Percentiles rank a stretch among this genome's conserved stretches.
Evolutionary conservation across 1,139 yeast species (phyloP).

Genomic region (Scheffersomyces illinoinensis): DNA sequence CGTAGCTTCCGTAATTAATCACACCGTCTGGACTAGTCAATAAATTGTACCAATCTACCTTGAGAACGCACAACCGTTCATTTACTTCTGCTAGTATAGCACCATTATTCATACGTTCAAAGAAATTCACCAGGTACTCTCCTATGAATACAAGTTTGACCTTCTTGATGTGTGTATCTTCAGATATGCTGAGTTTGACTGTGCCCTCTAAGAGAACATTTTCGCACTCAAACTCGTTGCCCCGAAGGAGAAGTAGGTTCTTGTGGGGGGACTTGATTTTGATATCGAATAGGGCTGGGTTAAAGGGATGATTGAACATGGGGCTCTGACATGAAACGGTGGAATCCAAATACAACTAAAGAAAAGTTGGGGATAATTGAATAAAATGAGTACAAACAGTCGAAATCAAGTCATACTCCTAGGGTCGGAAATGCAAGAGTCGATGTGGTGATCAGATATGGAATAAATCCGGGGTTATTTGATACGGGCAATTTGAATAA

Average conservation of each 20-base stretch:
- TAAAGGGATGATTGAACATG: conserved; percentile 27
- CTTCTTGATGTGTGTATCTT: conserved; percentile 49
- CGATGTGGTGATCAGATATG: not conserved
- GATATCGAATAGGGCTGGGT: conserved; percentile 35
- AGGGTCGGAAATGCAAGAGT: not conserved
- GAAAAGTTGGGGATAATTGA: not conserved
- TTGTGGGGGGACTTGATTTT: conserved; percentile 51
- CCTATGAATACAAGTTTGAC: conserved; percentile 53
- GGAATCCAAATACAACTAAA: not conserved
- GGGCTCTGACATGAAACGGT: not conserved
- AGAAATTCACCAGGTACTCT: conserved; percentile 54
- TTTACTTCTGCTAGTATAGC: conserved; percentile 43
- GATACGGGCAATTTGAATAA: too few relatives aligned
- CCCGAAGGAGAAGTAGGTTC: conserved; percentile 54
- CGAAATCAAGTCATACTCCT: not conserved
- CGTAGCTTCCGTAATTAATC: conserved; percentile 43
- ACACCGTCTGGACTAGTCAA: conserved; percentile 48
- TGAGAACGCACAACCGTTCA: conserved; percentile 52
- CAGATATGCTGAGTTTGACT: conserved; percentile 55
- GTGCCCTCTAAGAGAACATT: conserved; percentile 55
- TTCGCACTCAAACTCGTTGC: conserved; percentile 60
- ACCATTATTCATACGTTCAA: conserved; percentile 40
- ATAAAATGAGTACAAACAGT: not conserved
- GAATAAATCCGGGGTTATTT: not conserved
- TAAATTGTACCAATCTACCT: conserved; percentile 62